Evolutionary conservation across 2,329 filamentous ascomycete genomes (phyloP), one percentile per base, ranked within the genome.

Genomic region (Claviceps paspali): DNA sequence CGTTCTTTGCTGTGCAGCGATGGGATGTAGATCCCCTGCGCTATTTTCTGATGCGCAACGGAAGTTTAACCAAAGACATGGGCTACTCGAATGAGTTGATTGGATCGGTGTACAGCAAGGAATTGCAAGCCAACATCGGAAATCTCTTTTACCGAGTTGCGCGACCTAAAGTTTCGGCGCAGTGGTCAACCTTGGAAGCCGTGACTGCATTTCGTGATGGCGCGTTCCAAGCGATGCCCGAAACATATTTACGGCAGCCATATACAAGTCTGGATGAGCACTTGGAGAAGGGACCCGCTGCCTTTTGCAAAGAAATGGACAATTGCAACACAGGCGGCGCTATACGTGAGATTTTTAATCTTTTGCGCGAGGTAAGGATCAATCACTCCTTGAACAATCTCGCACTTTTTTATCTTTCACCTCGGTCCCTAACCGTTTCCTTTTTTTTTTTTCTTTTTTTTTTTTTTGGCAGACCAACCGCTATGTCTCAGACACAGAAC

Each of bases 11-110:
- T 10, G 71, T 96, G 33, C 79, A 94, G 44, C 74, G 87, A 6
- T 98, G 86, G 60, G 86, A 85, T 2, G 66, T 86, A 4, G 92
- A 98, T 54, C 70, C 78, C 1, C 76, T 98, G 68, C 79, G 91
- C 8, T 96, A 82, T 60, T 98, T 88, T 56, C 72, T 98, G 45
- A 73, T 85, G 44, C 73, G 80, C 43, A 79, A 87, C 43, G 87
- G 85, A 29, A 82, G 78, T 17, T 73, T 94, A 24, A 62, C 63
- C 11, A 66, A 82, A 39, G 91, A 98, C 53, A 72, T 84, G 22
- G 77, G 86, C 54, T 98, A 96, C 52, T 79, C 79, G 43, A 98
- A 96, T 53, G 60, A 68, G 11, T 67, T 73, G 41, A 80, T 98
- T 43, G 74, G 81, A 31, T 66, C 73, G 11, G 68, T 76, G 41